These are phyloP conservation scores for Cladosporium phlei DNA, from an alignment of 2,329 filamentous ascomycete species.

Conservation along the genomic window DNA sequence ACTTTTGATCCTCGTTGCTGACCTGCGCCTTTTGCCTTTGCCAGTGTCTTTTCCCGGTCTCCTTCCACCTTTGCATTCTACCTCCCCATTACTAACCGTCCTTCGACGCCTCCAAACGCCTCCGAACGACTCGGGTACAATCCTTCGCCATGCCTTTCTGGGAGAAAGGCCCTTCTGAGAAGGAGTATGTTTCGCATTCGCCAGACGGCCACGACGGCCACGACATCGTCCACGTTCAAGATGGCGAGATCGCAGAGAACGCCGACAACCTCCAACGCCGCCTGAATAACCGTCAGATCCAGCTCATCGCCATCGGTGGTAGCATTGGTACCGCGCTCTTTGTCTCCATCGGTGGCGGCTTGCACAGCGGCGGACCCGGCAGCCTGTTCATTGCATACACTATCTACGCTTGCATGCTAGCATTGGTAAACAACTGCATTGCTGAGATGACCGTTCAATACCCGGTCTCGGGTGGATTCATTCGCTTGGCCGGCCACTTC, in stretches of 20 bases:
- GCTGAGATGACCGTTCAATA: conserved; percentile 62
- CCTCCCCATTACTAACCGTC: neutral
- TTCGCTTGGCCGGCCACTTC: conserved; percentile 61
- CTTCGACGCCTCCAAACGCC: neutral
- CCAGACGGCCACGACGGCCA: conserved; percentile 10
- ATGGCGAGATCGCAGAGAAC: conserved; percentile 20
- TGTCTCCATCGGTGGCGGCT: conserved; percentile 52
- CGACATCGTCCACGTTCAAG: conserved; percentile 12
- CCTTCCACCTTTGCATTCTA: neutral
- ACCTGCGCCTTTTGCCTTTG: neutral
- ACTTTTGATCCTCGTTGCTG: neutral
- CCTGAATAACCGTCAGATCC: conserved; percentile 32
- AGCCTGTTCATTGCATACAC: conserved; percentile 57
- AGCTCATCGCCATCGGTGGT: conserved; percentile 35
- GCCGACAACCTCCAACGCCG: conserved; percentile 29
- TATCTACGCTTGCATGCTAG: conserved; percentile 53
- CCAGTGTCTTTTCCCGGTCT: no score
- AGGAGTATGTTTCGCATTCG: conserved; percentile 10
- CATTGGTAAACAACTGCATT: conserved; percentile 59
- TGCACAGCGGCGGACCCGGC: conserved; percentile 47
- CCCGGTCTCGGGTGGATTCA: conserved; percentile 60
- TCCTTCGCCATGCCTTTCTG: conserved; percentile 11
- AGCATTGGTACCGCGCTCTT: conserved; percentile 33
- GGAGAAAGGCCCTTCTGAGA: conserved; percentile 8
- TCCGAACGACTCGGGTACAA: neutral